Evolutionary conservation across 2,329 filamentous ascomycete genomes (phyloP).

Genomic region (Aspergillus fischeri): DNA sequence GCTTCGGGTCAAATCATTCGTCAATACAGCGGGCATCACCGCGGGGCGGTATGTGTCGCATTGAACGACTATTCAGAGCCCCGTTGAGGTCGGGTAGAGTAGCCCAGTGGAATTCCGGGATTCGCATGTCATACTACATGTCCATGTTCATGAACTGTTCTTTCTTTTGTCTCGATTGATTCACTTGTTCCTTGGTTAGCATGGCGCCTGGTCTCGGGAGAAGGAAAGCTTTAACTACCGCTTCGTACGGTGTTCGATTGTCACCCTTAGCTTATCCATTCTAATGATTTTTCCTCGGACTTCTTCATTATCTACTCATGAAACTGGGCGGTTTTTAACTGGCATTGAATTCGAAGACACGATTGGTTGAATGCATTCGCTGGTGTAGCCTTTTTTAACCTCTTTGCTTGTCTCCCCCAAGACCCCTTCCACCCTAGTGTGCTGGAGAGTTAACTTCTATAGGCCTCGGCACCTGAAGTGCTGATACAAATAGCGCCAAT

Average conservation of each 20-base stretch:
- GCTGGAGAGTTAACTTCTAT: background rate
- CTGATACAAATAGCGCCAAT: background rate
- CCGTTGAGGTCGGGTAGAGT: conserved; percentile 22
- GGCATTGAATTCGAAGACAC: background rate
- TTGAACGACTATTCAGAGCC: conserved; percentile 72
- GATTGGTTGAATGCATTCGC: background rate
- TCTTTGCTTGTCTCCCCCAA: too few relatives aligned
- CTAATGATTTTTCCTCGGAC: background rate
- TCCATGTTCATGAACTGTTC: background rate
- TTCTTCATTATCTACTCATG: background rate
- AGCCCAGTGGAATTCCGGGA: background rate
- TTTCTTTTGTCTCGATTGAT: conserved; percentile 1
- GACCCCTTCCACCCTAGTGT: too few relatives aligned
- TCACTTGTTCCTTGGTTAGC: conserved; percentile 17
- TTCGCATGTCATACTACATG: background rate
- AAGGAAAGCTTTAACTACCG: conserved; percentile 4
- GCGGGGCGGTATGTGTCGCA: conserved; percentile 87
- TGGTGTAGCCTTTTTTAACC: background rate
- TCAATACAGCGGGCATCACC: conserved; percentile 92
- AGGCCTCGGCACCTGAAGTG: background rate
- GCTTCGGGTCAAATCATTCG: conserved; percentile 82
- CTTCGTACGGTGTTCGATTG: conserved; percentile 14
- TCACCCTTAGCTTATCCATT: conserved; percentile 1
- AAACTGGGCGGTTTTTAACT: background rate
- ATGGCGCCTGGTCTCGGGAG: conserved; percentile 19